phyloP scores from a whole-genome alignment of 768 basidiomycete species.

The Leccinum obscurum region DNA sequence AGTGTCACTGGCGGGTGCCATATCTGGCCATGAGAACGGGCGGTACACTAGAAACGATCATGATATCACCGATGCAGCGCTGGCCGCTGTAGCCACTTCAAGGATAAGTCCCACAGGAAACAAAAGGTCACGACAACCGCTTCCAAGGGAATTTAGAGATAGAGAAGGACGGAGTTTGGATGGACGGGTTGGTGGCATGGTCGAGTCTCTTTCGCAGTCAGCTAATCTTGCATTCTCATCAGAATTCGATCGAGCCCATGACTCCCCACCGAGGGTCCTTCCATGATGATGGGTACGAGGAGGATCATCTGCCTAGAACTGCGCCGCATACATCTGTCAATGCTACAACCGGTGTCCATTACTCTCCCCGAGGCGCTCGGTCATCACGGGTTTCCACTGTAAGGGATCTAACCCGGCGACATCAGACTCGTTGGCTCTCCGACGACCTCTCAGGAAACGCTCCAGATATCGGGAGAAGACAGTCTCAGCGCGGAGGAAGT shows the following conservation, averaged over 20 bases:
- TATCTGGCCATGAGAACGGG: conserved; percentile 29
- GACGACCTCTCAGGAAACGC: conserved; percentile 42
- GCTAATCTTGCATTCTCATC: conserved; percentile 6
- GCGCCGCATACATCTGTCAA: conserved; percentile 24
- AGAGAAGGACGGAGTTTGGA: conserved; percentile 39
- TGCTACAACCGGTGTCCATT: conserved; percentile 22
- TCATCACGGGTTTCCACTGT: conserved; percentile 45
- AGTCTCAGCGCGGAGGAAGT: conserved; percentile 63
- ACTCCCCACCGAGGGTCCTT: conserved; percentile 37
- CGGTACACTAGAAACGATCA: conserved; percentile 24
- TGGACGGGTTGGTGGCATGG: conserved; percentile 37
- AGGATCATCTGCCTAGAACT: conserved; percentile 25
- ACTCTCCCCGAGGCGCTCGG: conserved; percentile 33
- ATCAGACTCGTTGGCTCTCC: conserved; percentile 55
- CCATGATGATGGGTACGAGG: conserved; percentile 25
- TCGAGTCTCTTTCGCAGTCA: background rate
- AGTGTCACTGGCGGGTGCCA: conserved; percentile 37
- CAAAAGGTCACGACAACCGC: conserved; percentile 47
- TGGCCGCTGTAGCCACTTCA: conserved; percentile 60
- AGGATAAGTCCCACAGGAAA: conserved; percentile 48
- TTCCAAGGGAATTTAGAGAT: conserved; percentile 51
- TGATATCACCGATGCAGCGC: conserved; percentile 55
- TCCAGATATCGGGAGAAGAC: conserved; percentile 45
- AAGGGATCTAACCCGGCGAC: conserved; percentile 47
- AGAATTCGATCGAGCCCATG: conserved; percentile 39